Evolutionary conservation across 176 grass and related monocot genomes (phyloP).

Genomic region (Eremochloa ophiuroides): DNA sequence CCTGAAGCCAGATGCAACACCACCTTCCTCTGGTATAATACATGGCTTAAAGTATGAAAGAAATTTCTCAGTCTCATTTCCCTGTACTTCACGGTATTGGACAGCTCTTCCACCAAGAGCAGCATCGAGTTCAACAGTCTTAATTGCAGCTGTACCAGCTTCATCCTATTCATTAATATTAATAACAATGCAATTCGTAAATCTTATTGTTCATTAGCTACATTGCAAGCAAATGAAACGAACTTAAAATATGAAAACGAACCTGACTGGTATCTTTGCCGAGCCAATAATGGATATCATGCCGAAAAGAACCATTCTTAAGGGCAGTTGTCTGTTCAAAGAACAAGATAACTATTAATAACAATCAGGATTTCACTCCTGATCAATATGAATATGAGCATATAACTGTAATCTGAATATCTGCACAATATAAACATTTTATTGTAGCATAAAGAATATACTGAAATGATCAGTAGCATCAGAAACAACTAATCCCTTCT

Average conservation of each 20-base stretch:
- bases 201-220: slow-evolving; percentile 1
- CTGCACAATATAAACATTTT: slow-evolving; percentile 6
- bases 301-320: slow-evolving; percentile 87
- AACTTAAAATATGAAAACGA: slow-evolving; percentile 25
- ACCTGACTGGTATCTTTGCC: slow-evolving; percentile 98
- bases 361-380: slow-evolving; percentile 5
- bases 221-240: neutral
- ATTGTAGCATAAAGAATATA: slow-evolving; percentile 21
- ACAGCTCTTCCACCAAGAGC: slow-evolving; percentile 89
- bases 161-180: slow-evolving; percentile 75
- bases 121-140: slow-evolving; percentile 94
- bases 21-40: slow-evolving; percentile 93
- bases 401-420: neutral
- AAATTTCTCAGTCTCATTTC: slow-evolving; percentile 95
- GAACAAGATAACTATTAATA: slow-evolving; percentile 13
- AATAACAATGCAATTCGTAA: slow-evolving; percentile 38
- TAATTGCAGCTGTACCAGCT: slow-evolving; percentile 90
- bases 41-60: slow-evolving; percentile 99
- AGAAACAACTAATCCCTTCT: neutral
- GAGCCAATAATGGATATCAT: slow-evolving; percentile 99
- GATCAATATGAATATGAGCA: slow-evolving; percentile 13
- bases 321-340: slow-evolving; percentile 64
- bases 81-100: slow-evolving; percentile 96
- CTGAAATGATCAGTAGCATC: neutral
- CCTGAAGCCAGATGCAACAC: slow-evolving; percentile 81